Conservation (phyloP, 148 eudicot species). For the Silene uniflora region DNA sequence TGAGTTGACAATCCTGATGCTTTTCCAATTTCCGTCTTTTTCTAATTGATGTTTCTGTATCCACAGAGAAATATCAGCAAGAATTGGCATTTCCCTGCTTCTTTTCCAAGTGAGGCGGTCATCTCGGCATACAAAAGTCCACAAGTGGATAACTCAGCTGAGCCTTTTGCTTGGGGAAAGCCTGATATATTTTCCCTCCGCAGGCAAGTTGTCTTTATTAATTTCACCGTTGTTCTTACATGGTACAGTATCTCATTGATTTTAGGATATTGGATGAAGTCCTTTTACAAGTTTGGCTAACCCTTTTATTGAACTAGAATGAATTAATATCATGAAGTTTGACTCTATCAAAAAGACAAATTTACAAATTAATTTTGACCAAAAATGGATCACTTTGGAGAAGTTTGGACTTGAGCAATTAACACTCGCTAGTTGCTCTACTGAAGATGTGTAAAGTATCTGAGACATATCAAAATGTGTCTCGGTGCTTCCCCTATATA, state of each 20-base stretch:
- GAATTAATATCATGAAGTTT: neutral
- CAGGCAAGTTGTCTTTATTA: constrained; percentile 47
- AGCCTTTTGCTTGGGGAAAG: constrained; percentile 93
- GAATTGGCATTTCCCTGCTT: constrained; percentile 89
- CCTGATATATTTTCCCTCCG: constrained; percentile 86
- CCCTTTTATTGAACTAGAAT: neutral
- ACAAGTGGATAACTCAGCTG: constrained; percentile 93
- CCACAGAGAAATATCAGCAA: constrained; percentile 95
- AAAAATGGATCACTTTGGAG: neutral
- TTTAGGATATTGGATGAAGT: neutral
- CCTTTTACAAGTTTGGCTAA: neutral
- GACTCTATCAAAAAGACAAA: too few species aligned
- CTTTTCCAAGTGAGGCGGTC: constrained; percentile 84
- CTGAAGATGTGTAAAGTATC: neutral
- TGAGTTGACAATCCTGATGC: constrained; percentile 8
- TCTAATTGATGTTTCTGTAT: constrained; percentile 10
- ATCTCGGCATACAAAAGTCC: constrained; percentile 78
- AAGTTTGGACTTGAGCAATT: neutral
- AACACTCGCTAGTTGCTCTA: neutral
- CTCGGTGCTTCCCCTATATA: neutral
- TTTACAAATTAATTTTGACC: neutral
- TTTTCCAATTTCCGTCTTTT: constrained; percentile 8
- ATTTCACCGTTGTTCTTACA: neutral
- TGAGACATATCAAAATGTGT: neutral
- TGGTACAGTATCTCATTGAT: neutral